Base-by-base conservation (phyloP, 2,329 filamentous ascomycete genomes). In the Colletotrichum lentis region DNA sequence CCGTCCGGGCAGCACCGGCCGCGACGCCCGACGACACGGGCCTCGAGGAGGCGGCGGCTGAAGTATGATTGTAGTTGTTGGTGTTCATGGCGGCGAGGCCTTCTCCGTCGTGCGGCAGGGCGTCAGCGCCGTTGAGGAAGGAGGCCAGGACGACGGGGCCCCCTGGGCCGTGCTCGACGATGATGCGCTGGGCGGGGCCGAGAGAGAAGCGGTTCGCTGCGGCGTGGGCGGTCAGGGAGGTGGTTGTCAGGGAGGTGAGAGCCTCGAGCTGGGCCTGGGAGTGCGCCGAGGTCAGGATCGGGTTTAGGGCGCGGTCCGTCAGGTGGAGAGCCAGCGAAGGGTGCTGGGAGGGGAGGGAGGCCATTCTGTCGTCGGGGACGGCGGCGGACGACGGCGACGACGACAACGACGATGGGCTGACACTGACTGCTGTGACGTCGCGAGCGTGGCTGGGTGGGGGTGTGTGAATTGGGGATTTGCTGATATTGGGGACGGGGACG, bases 301-400 rank as follows among this genome's bases (percentile, higher is more conserved):
- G 85, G 5, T 84, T 86, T 71, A 87, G 82, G 68, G 83, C 78
- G 67, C 82, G 78, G 80, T 89, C 87, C 71, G 85, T 82, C 67
- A 89, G 83, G 80, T 88, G 85, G 69, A 87, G 80, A 71, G 83
- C 80, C 61, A 88, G 80, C 67, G 79, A 76, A 43, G 85, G 84
- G 76, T 85, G 81, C 72, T 85, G 81, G 11, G 79, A 79, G 57
- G 84, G 83, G 57, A 82, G 78, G 72, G 76, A 77, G 47, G 81
- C 75, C 80, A 82, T 82, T 66, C 71, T 60, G 66, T 78, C 18
- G 22, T 60, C n/a, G 20, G 18, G 35, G 24, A n/a, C n/a, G 54
- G 7, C 18, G 10, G 18, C 16, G 20, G 53, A 35, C 31, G 8
- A 10, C 31, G 31, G 10, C 8, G 39, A 18, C 39, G 14, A 16